These are phyloP conservation scores for Brassica juncea DNA, from an alignment of 345 rosid genomes.

Conservation along the genomic window DNA sequence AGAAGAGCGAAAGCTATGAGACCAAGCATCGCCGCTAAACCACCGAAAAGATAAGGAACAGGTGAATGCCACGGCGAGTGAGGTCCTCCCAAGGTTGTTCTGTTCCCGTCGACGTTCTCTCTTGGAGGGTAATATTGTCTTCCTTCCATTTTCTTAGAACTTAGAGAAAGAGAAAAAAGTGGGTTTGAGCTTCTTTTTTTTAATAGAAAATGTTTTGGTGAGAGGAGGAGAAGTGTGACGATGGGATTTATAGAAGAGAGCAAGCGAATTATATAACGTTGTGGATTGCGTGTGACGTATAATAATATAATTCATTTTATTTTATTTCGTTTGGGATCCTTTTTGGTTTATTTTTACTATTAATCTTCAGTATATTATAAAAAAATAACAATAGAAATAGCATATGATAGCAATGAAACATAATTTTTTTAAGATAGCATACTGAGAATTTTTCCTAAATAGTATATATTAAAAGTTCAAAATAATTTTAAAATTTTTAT, in stretches of 20 bases:
- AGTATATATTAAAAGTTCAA: neutral
- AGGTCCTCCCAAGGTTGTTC: constrained; percentile 29
- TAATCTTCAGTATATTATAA: neutral
- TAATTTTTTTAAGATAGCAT: neutral
- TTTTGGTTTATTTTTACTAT: neutral
- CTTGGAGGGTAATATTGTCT: constrained; percentile 46
- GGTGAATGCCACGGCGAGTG: constrained; percentile 95
- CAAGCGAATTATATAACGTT: constrained; percentile 21
- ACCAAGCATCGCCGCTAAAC: constrained; percentile 92
- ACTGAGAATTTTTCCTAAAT: neutral
- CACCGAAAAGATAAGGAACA: constrained; percentile 89
- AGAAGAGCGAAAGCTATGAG: constrained; percentile 86
- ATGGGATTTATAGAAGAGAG: constrained; percentile 38
- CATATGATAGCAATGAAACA: neutral
- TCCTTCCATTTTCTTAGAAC: constrained; percentile 43
- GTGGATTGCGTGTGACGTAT: constrained; percentile 33
- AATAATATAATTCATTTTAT: neutral
- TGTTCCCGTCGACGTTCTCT: constrained; percentile 31
- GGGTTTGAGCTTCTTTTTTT: neutral
- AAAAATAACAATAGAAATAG: neutral
- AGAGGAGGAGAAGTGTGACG: constrained; percentile 32
- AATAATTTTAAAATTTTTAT: too few relatives aligned
- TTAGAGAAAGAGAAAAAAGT: neutral
- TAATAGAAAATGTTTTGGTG: constrained; percentile 34
- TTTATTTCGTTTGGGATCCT: constrained; percentile 20